Percentiles rank a stretch among this genome's conserved stretches.
Evolutionary conservation across 108 stramenopile species (phyloP).

Genomic region (Chaetoceros tenuissimus): DNA sequence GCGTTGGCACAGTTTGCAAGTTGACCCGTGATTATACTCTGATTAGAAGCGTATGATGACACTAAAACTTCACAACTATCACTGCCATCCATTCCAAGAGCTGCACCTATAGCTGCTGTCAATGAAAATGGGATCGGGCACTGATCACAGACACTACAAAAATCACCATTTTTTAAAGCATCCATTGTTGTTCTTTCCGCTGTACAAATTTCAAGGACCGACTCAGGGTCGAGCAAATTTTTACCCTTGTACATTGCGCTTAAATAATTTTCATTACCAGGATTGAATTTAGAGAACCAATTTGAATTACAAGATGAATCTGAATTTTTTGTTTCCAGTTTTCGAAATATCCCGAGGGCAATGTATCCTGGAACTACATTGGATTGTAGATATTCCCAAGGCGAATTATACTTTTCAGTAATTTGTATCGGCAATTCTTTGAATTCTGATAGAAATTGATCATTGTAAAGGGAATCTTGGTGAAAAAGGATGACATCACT

Average conservation of each 20-base stretch:
- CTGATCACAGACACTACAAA: not conserved
- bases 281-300: not conserved
- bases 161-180: not conserved
- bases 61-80: not conserved
- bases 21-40: not conserved
- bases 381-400: not conserved
- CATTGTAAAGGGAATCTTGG: conserved; percentile 15
- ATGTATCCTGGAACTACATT: not conserved
- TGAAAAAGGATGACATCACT: conserved; percentile 4
- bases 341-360: not conserved
- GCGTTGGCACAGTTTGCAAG: not conserved
- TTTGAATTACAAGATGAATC: not conserved
- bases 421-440: conserved; percentile 27
- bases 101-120: not conserved
- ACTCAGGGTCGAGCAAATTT: not conserved
- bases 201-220: not conserved
- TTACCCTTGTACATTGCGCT: not conserved
- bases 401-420: conserved; percentile 13
- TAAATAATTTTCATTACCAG: not conserved
- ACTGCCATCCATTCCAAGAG: not conserved
- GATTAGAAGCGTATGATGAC: not conserved
- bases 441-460: no score
- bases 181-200: not conserved
- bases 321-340: not conserved
- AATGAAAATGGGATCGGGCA: not conserved